phyloP scores from a whole-genome alignment of 1,139 yeast genomes.

The Groenewaldozyma sp. region DNA sequence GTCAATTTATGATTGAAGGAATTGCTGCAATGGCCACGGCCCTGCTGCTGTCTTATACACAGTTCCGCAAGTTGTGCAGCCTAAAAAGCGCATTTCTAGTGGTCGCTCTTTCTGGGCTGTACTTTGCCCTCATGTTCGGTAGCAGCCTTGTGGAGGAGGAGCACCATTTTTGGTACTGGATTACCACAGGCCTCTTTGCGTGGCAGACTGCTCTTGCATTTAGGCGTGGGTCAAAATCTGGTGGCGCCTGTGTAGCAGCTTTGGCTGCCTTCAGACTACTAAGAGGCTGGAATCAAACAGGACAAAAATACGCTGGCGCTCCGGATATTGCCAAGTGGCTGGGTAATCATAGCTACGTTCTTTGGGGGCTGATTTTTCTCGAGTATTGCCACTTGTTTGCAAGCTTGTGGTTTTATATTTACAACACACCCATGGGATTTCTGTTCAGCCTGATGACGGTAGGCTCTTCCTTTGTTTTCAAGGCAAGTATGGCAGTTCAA shows the following conservation, averaged over 20 bases:
- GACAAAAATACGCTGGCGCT: conserved; percentile 64
- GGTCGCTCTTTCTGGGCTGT: conserved; percentile 34
- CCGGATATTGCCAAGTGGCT: conserved; percentile 36
- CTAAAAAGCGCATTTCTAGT: conserved; percentile 19
- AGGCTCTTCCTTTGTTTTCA: conserved; percentile 44
- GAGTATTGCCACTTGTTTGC: conserved; percentile 32
- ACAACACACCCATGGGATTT: conserved; percentile 26
- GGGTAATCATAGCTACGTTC: conserved; percentile 20
- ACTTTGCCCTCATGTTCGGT: conserved; percentile 64
- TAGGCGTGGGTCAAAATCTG: conserved; percentile 21
- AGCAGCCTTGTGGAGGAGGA: conserved; percentile 92
- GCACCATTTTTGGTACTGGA: conserved; percentile 94
- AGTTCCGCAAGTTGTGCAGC: conserved; percentile 8
- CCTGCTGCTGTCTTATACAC: conserved; percentile 12
- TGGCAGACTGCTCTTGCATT: conserved; percentile 24
- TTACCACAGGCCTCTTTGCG: conserved; percentile 35
- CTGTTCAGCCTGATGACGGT: conserved; percentile 34
- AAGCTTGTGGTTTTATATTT: not conserved
- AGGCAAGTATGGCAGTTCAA: conserved; percentile 44
- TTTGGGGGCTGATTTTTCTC: conserved; percentile 43
- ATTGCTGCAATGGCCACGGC: conserved; percentile 30
- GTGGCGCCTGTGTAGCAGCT: conserved; percentile 24
- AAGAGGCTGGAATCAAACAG: conserved; percentile 86
- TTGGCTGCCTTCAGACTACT: conserved; percentile 42
- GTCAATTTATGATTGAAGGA: conserved; percentile 43